phyloP scores from a whole-genome alignment of 176 grass and related monocot genomes.

The Oryza punctata region DNA sequence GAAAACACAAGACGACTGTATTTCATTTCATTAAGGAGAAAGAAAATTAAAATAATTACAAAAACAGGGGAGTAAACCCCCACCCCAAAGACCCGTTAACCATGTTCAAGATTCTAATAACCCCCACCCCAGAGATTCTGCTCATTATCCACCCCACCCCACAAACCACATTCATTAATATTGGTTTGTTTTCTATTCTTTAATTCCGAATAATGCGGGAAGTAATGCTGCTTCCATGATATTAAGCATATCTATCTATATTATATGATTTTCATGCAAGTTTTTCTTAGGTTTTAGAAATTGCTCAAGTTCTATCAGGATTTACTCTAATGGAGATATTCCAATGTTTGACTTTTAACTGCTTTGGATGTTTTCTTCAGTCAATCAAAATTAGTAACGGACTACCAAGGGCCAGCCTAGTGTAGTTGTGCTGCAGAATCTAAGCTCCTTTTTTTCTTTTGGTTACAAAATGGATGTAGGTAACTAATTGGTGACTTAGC shows the following conservation, averaged over 20 bases:
- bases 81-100: too few relatives aligned
- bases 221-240: constrained; percentile 13
- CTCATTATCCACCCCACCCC: too few relatives aligned
- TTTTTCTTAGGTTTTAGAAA: constrained; percentile 16
- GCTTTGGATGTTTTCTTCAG: neutral
- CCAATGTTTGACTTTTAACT: neutral
- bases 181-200: constrained; percentile 28
- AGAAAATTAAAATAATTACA: too few relatives aligned
- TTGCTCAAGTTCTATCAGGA: constrained; percentile 13
- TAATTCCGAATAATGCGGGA: neutral
- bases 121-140: too few relatives aligned
- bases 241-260: constrained; percentile 17
- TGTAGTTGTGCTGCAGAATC: neutral
- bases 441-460: neutral
- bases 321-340: neutral
- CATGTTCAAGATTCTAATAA: too few relatives aligned
- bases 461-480: neutral
- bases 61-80: too few relatives aligned
- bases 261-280: neutral
- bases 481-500: neutral
- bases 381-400: neutral
- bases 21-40: too few relatives aligned
- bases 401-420: neutral
- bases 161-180: neutral
- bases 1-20: too few relatives aligned